Conservation (phyloP, 805 yeast genomes). For the Candida anglica region DNA sequence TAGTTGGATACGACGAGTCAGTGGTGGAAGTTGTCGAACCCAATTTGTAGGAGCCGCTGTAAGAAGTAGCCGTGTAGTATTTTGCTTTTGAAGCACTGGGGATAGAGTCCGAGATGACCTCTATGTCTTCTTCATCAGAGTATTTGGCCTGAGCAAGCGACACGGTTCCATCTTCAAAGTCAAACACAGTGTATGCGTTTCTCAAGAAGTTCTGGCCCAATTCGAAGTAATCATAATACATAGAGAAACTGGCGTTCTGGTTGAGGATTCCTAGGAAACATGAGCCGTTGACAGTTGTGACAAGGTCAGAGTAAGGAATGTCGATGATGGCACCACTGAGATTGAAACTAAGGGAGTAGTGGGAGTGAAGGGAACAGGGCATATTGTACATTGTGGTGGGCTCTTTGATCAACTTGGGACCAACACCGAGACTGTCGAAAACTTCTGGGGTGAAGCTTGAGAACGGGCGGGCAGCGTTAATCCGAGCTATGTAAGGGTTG, state of each 20-base stretch:
- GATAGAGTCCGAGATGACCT: slow-evolving; percentile 39
- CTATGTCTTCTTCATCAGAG: slow-evolving; percentile 32
- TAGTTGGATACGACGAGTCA: too few relatives aligned
- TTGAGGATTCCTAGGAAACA: slow-evolving; percentile 1
- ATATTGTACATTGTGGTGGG: slow-evolving; percentile 42
- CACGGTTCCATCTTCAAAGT: slow-evolving; percentile 52
- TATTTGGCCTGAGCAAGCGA: too few relatives aligned
- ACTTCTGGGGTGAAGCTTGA: slow-evolving; percentile 30
- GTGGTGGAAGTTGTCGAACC: slow-evolving; percentile 2
- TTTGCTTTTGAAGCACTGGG: slow-evolving; percentile 52
- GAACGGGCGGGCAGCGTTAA: slow-evolving; percentile 43
- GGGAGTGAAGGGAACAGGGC: slow-evolving; percentile 44
- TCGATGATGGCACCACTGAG: slow-evolving; percentile 13
- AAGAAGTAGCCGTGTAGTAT: slow-evolving; percentile 37
- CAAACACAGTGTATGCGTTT: slow-evolving; percentile 61
- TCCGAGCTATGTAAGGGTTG: slow-evolving; percentile 35
- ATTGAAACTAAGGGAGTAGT: slow-evolving; percentile 12
- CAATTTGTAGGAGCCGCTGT: slow-evolving; percentile 2
- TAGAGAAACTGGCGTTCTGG: slow-evolving; percentile 8
- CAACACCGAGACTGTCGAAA: slow-evolving; percentile 31
- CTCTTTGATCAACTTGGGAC: slow-evolving; percentile 43
- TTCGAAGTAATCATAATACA: too few relatives aligned
- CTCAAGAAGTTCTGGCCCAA: slow-evolving; percentile 68
- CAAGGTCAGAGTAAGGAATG: slow-evolving; percentile 9
- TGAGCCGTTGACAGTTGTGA: too few relatives aligned